Evolutionary conservation across 805 yeast species (phyloP), one percentile per base, ranked within the genome.

Genomic region (Ogataea wickerhamii): DNA sequence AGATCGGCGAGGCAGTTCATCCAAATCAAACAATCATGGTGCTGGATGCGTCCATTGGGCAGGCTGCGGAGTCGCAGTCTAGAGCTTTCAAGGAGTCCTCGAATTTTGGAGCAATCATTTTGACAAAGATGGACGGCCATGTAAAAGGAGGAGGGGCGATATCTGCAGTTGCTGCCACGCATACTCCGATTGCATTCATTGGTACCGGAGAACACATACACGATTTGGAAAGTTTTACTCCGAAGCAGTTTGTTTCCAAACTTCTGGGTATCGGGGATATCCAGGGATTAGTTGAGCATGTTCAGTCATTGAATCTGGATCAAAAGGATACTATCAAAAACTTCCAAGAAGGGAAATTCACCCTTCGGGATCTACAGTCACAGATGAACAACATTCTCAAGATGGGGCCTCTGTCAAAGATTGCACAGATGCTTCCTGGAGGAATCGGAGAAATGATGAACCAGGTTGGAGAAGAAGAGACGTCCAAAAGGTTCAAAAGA

Each of bases 81-180:
- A 76, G 74, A 55, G 98, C 98, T 0, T 91, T 91, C 68, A 93
- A 91, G 63, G 96, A 89, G 36, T 78, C 89, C 22, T 72, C 96
- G 4, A 81, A 91, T 57, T 93, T 93, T 56, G 98, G 98, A 53
- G 88, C 97, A 18, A 91, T 91, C 47, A 83, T 91, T 43, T 73
- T 91, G 57, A 91, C 98, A 17, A 91, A 91, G 62, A 80, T 91
- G 94, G 98, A 91, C 64, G 98, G 98, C 36, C 97, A 93, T 56
- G 98, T 98, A 26, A 91, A 85, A 66, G 98, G 98, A 61, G 98
- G 98, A 67, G 98, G 98, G 71, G 98, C 98, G 21, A 89, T 91
- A 38, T 87, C 96, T 27, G 98, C 98, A 0, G 97, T 91, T 38
- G 98, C 98, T 2, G 93, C 96, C 2, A 91, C 98, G 2, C 74